A percentile compares a stretch with the other conserved stretches of the same genome.
phyloP scores from a whole-genome alignment of 139 green algal genomes.

The Tetradesmus lagerheimii region DNA sequence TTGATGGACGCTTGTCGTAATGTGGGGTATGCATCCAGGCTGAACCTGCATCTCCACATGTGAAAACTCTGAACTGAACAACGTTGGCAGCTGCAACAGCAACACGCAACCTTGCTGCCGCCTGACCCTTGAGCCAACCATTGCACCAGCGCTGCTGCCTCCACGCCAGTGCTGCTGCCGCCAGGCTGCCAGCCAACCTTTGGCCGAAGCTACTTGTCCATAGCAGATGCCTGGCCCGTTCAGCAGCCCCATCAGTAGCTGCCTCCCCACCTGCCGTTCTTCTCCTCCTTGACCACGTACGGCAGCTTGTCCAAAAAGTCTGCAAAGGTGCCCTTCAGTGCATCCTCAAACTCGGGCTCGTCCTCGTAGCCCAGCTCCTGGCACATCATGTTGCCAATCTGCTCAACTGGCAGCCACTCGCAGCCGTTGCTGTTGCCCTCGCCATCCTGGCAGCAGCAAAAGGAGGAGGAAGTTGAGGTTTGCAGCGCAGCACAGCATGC shows the following conservation, averaged over 20 bases:
- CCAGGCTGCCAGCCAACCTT: too few species aligned
- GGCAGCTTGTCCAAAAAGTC: constrained; percentile 73
- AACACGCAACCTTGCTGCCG: too few species aligned
- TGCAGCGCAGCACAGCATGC: neutral
- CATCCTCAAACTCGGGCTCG: constrained; percentile 79
- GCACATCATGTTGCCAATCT: constrained; percentile 47
- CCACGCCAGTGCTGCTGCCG: too few species aligned
- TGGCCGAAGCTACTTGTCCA: too few species aligned
- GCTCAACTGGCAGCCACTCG: constrained; percentile 57
- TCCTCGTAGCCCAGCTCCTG: constrained; percentile 77
- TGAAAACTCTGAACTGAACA: too few species aligned
- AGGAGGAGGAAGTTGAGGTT: neutral
- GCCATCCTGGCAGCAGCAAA: neutral
- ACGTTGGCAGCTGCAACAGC: too few species aligned
- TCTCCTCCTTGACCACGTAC: constrained; percentile 62
- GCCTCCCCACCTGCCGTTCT: constrained; percentile 38
- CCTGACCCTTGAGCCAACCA: too few species aligned
- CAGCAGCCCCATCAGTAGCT: neutral
- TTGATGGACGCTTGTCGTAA: too few species aligned
- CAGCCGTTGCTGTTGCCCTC: constrained; percentile 42
- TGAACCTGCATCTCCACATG: too few species aligned
- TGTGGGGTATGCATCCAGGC: too few species aligned
- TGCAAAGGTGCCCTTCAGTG: constrained; percentile 67
- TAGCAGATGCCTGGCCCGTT: neutral
- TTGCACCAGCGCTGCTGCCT: too few species aligned